Percentiles rank a stretch among this genome's conserved stretches.
Conservation (phyloP, 2,329 filamentous ascomycete species). For the Grosmannia clavigera region DNA sequence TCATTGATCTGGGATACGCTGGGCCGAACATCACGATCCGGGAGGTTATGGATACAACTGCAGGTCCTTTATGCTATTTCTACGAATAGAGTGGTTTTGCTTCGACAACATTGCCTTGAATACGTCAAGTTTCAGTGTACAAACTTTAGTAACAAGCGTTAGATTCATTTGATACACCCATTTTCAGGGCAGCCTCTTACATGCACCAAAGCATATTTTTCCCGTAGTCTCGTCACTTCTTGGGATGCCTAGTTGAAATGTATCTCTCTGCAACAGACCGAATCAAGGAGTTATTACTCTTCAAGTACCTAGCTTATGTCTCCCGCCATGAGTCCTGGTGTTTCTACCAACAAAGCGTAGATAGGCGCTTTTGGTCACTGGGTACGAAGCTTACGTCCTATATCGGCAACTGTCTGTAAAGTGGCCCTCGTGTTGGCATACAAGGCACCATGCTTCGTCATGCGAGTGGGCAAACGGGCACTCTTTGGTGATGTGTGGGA, state of each 20-base stretch:
- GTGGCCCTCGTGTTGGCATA: not conserved
- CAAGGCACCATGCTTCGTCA: not conserved
- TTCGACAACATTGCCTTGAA: not conserved
- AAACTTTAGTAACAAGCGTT: not conserved
- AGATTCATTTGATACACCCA: not conserved
- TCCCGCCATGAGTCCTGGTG: too few relatives aligned
- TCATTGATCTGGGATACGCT: constrained; percentile 20
- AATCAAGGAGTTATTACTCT: too few relatives aligned
- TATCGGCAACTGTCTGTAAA: not conserved
- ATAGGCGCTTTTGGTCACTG: too few relatives aligned
- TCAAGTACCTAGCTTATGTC: too few relatives aligned
- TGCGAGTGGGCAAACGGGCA: not conserved
- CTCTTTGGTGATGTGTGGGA: not conserved
- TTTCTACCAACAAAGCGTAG: too few relatives aligned
- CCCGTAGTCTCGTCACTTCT: too few relatives aligned
- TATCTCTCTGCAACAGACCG: too few relatives aligned
- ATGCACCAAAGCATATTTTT: too few relatives aligned
- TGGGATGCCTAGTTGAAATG: too few relatives aligned
- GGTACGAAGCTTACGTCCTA: not conserved
- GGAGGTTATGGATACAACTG: constrained; percentile 18
- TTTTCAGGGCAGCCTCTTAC: not conserved
- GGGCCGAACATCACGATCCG: constrained; percentile 15
- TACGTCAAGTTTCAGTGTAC: not conserved
- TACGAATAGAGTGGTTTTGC: constrained; percentile 9
- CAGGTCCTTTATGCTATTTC: constrained; percentile 18